Evolutionary conservation across 176 grass and related monocot species (phyloP), one percentile per base, ranked within the genome.

Genomic region (Lolium perenne): DNA sequence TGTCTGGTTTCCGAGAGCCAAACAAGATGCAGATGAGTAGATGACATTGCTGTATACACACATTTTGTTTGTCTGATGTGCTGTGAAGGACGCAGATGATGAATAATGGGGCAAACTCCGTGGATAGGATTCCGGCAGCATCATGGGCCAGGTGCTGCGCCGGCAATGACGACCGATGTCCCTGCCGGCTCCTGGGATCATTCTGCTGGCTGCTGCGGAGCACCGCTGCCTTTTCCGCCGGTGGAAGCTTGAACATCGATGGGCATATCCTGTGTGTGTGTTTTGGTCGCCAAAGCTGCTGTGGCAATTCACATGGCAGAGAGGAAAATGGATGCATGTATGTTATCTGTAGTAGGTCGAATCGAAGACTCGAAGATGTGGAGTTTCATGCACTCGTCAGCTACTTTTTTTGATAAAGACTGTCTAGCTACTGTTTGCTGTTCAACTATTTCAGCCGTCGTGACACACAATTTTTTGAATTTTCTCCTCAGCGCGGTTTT

Each of bases 131-230:
- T 41, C 29, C 26, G n/a, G 77, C 87, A 85, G 70, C 69, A 77
- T 89, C 50, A 84, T 69, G 60, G 48, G 49, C 32, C 85, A 84
- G 81, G 89, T 80, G 76, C 85, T 65, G 81, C 59, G 8, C 11
- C 74, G 67, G 57, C 58, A 87, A 83, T 56, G 66, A 79, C 70
- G 77, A 65, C 70, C 77, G 77, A 56, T 83, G 53, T 51, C 41
- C 72, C 62, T 35, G 32, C 32, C 32, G 32, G 32, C 41, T 51
- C 18, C 18, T 38, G 40, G 12, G 35, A 60, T 79, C 51, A 70
- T 74, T 55, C 59, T 81, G 77, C 77, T 57, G 38, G 12, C 46
- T 48, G 40, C 23, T 16, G 25, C 70, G 23, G 13, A 43, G 15
- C 48, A 9, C 17, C 32, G 15, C 4, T 60, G 41, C 43, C 32